Conservation (phyloP, 2,329 filamentous ascomycete species). For the Colletotrichum sojae region DNA sequence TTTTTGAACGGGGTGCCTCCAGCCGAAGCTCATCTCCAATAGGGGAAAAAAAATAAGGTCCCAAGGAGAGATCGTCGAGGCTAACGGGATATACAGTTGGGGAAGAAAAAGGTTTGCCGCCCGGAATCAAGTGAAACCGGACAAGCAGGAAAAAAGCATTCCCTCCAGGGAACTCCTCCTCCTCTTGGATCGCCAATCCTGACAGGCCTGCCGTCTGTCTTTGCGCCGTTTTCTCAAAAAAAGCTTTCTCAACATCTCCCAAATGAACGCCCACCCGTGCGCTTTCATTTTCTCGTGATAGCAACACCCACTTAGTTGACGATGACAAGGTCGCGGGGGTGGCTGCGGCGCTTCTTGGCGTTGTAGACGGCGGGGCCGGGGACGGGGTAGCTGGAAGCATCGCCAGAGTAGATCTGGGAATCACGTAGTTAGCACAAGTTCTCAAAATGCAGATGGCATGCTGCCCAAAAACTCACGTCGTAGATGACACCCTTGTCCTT, state of each 20-base stretch:
- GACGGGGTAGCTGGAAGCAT: constrained; percentile 48
- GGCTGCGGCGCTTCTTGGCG: constrained; percentile 36
- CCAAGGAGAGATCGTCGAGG: constrained; percentile 36
- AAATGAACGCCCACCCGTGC: not conserved
- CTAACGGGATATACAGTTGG: constrained; percentile 33
- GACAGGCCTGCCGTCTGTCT: constrained; percentile 29
- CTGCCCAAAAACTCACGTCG: constrained; percentile 44
- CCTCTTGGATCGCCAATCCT: constrained; percentile 5
- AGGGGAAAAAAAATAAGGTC: too few species aligned
- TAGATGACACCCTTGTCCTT: constrained; percentile 53
- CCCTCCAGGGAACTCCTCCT: constrained; percentile 11
- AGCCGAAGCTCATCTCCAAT: constrained; percentile 31
- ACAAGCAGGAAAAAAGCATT: constrained; percentile 1
- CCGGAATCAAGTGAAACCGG: constrained; percentile 11
- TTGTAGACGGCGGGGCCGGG: constrained; percentile 47
- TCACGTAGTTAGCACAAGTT: too few species aligned
- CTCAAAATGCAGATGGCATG: too few species aligned
- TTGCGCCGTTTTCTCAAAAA: not conserved
- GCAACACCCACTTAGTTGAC: constrained; percentile 6
- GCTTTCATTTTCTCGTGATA: not conserved
- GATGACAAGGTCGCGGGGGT: constrained; percentile 30
- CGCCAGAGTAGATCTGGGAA: constrained; percentile 40
- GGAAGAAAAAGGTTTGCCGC: constrained; percentile 16
- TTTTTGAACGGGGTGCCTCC: constrained; percentile 28
- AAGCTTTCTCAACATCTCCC: not conserved